A percentile compares a stretch with the other conserved stretches of the same genome.
phyloP scores from a whole-genome alignment of 1,284 basidiomycete genomes.

The Apiotrichum akiyoshidainum region DNA sequence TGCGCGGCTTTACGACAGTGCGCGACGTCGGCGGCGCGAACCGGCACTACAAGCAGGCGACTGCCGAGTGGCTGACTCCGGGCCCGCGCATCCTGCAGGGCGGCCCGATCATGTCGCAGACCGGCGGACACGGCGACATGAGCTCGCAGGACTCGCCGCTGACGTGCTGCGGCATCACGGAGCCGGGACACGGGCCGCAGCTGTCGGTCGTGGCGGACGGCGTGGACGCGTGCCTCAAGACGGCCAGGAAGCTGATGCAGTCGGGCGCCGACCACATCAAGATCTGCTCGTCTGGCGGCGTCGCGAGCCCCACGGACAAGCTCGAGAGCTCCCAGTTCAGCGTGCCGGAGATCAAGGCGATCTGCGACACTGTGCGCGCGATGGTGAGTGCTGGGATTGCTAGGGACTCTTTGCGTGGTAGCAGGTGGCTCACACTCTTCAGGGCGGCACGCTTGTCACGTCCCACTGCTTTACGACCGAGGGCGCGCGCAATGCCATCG shows the following conservation, averaged over 20 bases:
- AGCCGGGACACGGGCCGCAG: neutral
- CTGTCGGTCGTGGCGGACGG: slow-evolving; percentile 12
- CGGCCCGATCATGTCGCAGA: slow-evolving; percentile 14
- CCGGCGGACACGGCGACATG: slow-evolving; percentile 22
- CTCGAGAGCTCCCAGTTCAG: slow-evolving; percentile 56
- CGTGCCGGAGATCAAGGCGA: slow-evolving; percentile 54
- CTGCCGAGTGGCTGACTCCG: slow-evolving; percentile 24
- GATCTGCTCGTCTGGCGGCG: slow-evolving; percentile 20
- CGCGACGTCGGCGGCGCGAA: slow-evolving; percentile 45
- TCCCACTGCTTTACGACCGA: slow-evolving; percentile 40
- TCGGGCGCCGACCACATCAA: slow-evolving; percentile 23
- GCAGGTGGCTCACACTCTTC: neutral
- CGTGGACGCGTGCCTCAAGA: slow-evolving; percentile 8
- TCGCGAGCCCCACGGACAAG: slow-evolving; percentile 40
- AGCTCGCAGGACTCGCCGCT: slow-evolving; percentile 4
- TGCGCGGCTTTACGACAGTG: slow-evolving; percentile 56
- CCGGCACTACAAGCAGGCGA: slow-evolving; percentile 18
- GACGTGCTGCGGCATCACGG: slow-evolving; percentile 1
- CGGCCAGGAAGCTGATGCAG: slow-evolving; percentile 15
- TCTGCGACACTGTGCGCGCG: slow-evolving; percentile 53
- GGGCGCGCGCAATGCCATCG: slow-evolving; percentile 36
- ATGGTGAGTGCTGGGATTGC: slow-evolving; percentile 44
- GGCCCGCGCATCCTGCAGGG: slow-evolving; percentile 20
- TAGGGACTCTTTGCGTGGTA: neutral
- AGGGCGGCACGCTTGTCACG: slow-evolving; percentile 29